These are phyloP conservation scores for Suillus paluster DNA, from an alignment of 768 basidiomycete genomes.

Conservation along the genomic window DNA sequence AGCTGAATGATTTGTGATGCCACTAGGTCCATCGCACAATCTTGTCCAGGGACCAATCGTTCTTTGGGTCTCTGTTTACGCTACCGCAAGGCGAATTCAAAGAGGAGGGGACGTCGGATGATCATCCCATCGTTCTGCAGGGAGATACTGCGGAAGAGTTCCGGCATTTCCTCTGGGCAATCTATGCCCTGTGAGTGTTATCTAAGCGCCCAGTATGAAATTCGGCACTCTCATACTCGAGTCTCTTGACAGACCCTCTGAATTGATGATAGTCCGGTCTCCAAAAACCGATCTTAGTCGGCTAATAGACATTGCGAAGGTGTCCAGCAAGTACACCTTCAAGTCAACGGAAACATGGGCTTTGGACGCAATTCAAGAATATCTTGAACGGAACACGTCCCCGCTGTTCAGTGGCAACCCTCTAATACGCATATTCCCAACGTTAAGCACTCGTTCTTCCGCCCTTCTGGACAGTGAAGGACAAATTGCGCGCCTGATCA, in stretches of 20 bases:
- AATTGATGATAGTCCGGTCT: conserved; percentile 53
- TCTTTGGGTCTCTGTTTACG: conserved; percentile 68
- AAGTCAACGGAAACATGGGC: conserved; percentile 77
- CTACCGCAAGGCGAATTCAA: conserved; percentile 59
- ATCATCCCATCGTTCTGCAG: conserved; percentile 62
- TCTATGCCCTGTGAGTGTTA: conserved; percentile 71
- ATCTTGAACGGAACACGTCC: conserved; percentile 60
- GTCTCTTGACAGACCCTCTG: conserved; percentile 55
- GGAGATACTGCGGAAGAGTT: conserved; percentile 73
- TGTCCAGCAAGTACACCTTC: conserved; percentile 78
- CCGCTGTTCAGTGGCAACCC: conserved; percentile 52
- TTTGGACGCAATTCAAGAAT: conserved; percentile 72
- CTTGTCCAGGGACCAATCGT: conserved; percentile 64
- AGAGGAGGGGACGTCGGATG: conserved; percentile 65
- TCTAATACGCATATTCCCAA: conserved; percentile 26
- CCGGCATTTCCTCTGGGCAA: conserved; percentile 71
- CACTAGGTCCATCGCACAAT: conserved; percentile 66
- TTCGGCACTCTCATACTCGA: background rate
- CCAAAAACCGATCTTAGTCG: conserved; percentile 54
- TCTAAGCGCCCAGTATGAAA: no score
- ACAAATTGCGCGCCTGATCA: conserved; percentile 62
- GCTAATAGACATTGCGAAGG: conserved; percentile 64
- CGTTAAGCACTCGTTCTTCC: conserved; percentile 32
- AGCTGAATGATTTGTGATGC: conserved; percentile 9
- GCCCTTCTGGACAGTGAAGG: conserved; percentile 45